Percentiles rank a stretch among this genome's conserved stretches.
These are phyloP conservation scores for Biscogniauxia marginata DNA, from an alignment of 2,329 filamentous ascomycete species.

Conservation along the genomic window DNA sequence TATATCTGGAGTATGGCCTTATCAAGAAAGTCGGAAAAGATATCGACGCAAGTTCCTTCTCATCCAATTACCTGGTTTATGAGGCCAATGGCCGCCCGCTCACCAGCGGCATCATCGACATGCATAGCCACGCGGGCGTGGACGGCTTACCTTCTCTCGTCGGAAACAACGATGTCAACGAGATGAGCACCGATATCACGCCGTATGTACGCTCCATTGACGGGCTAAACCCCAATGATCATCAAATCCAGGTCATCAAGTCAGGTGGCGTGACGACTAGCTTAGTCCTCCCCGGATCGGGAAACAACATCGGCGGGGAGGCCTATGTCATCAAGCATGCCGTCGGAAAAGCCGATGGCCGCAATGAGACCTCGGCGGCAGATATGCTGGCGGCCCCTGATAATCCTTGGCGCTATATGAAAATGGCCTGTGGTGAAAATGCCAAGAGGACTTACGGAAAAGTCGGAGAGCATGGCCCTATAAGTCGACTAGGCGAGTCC, in stretches of 20 bases:
- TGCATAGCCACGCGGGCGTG: conserved; percentile 68
- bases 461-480: conserved; percentile 51
- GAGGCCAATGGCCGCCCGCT: conserved; percentile 60
- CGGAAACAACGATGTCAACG: conserved; percentile 61
- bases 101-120: conserved; percentile 68
- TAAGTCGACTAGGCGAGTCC: conserved; percentile 65
- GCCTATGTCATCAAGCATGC: conserved; percentile 69
- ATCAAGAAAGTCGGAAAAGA: conserved; percentile 50
- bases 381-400: conserved; percentile 68
- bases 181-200: conserved; percentile 62
- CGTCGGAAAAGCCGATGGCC: conserved; percentile 57
- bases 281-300: conserved; percentile 64
- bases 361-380: conserved; percentile 60
- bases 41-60: conserved; percentile 35
- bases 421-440: conserved; percentile 76
- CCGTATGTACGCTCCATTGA: conserved; percentile 68
- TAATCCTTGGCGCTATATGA: conserved; percentile 67
- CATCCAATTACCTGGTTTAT: conserved; percentile 49
- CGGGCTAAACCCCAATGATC: conserved; percentile 61
- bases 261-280: conserved; percentile 71
- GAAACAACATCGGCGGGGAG: conserved; percentile 73
- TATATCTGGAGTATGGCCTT: conserved; percentile 60
- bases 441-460: conserved; percentile 61
- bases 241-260: conserved; percentile 67
- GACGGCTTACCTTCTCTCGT: conserved; percentile 53